Base-by-base conservation (phyloP, 2,329 filamentous ascomycete genomes). In the Xylaria sp. region DNA sequence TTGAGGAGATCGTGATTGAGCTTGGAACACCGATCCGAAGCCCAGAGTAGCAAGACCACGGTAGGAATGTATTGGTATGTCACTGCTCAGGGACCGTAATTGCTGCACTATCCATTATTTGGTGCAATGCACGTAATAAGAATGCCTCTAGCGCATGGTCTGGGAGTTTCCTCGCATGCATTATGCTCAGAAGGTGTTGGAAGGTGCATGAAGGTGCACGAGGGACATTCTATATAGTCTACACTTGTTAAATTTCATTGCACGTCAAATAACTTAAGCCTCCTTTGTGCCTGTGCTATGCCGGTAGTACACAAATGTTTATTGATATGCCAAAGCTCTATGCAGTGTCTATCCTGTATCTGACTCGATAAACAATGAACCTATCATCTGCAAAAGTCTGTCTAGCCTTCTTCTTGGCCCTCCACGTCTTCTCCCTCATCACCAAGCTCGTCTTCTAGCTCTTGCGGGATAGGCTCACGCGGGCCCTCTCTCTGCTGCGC, bases 351-450 rank as follows among this genome's bases (percentile, higher is more conserved):
- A 33, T 26, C 4, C n/a, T 40, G 36, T 66, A 58, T 61, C 26
- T 46, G 2, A 17, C 23, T 15, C 17, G 17, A 23, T 26, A 6
- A 28, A 23, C 44, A 31, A 40, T 20, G 33, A 66, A 1, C 3
- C 11, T 2, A 2, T 44, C 11, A 6, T 28, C 53, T 20, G 15
- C 11, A 28, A 11, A 15, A n/a, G 23, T 38, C 23, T 31, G 17
- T 59, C 69, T 68, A 77, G 44, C 75, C 74, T 59, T 79, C 75
- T 71, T 85, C 85, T 11, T 83, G 81, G 62, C 86, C 83, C 56
- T 83, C 83, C 57, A 82, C 83, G n/a, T 87, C 84, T 15, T 87
- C 84, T 13, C 84, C 87, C 63, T 87, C 86, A 36, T 88, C 85
- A 2, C 83, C 86, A 0, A 86, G 78, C 74, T 85, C 73, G 9